phyloP scores from a whole-genome alignment of 306 rosid species.

The Dryas octopetala region DNA sequence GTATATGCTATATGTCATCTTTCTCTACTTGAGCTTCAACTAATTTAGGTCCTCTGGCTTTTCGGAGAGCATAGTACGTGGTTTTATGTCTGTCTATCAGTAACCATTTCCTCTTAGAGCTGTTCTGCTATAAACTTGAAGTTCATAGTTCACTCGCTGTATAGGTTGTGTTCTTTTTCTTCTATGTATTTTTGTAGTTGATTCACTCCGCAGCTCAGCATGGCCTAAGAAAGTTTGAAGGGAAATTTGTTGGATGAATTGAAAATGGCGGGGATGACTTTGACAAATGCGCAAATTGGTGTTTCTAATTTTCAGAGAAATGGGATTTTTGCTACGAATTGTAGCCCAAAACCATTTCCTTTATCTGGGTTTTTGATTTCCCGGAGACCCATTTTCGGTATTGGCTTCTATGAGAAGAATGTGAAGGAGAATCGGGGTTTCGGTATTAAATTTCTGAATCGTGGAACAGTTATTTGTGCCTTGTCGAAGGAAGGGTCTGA shows the following conservation, averaged over 20 bases:
- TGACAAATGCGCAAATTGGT: conserved; percentile 40
- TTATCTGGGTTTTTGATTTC: conserved; percentile 34
- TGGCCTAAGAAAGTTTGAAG: background rate
- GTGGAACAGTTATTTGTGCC: conserved; percentile 37
- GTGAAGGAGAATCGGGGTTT: conserved; percentile 20
- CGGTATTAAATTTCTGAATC: conserved; percentile 22
- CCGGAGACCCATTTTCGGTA: conserved; percentile 36
- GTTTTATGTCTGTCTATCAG: background rate
- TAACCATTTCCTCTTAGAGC: background rate
- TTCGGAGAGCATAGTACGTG: background rate
- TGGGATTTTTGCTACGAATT: conserved; percentile 30
- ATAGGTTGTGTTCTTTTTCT: no score
- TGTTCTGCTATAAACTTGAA: background rate
- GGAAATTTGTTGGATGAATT: conserved; percentile 5
- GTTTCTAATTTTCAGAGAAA: conserved; percentile 37
- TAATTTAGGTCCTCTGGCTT: background rate
- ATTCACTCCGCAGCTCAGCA: background rate
- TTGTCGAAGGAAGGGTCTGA: conserved; percentile 40
- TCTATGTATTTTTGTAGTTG: background rate
- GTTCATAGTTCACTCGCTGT: background rate
- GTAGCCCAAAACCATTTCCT: conserved; percentile 26
- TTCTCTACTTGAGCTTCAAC: background rate
- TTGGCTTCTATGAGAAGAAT: conserved; percentile 29
- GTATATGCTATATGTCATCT: background rate
- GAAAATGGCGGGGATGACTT: conserved; percentile 29